Percentiles rank a stretch among this genome's conserved stretches.
phyloP scores from a whole-genome alignment of 83 land plant genomes.

The Picea mariana region DNA sequence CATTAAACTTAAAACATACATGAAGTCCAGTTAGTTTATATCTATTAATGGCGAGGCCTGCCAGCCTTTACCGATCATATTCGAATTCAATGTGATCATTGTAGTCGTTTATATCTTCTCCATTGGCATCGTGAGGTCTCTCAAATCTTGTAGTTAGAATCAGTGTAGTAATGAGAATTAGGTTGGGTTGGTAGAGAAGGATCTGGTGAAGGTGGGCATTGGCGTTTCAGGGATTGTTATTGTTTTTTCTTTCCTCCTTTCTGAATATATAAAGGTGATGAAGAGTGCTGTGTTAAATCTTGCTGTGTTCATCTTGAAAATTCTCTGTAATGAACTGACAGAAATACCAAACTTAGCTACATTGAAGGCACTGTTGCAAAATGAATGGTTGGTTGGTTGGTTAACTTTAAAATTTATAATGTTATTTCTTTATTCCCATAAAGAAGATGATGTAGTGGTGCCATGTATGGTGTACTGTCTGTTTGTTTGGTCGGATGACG shows the following conservation, averaged over 20 bases:
- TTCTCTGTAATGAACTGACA: too few relatives aligned
- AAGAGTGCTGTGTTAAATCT: not conserved
- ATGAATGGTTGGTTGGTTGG: not conserved
- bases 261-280: slow-evolving; percentile 1
- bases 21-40: not conserved
- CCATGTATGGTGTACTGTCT: too few relatives aligned
- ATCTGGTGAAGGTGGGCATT: slow-evolving; percentile 12
- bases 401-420: not conserved
- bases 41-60: not conserved
- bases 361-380: too few relatives aligned
- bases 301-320: not conserved
- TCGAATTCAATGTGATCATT: not conserved
- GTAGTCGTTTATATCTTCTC: not conserved
- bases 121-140: not conserved
- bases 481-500: too few relatives aligned
- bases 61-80: not conserved
- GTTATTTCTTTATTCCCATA: too few relatives aligned
- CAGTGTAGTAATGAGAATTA: not conserved
- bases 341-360: too few relatives aligned
- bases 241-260: slow-evolving; percentile 1
- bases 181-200: not conserved
- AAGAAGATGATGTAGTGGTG: too few relatives aligned
- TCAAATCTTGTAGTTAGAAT: slow-evolving; percentile 14
- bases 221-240: slow-evolving; percentile 10
- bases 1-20: not conserved